These are phyloP conservation scores for Zygoascus hellenicus DNA, from an alignment of 1,139 yeast genomes.

Conservation along the genomic window DNA sequence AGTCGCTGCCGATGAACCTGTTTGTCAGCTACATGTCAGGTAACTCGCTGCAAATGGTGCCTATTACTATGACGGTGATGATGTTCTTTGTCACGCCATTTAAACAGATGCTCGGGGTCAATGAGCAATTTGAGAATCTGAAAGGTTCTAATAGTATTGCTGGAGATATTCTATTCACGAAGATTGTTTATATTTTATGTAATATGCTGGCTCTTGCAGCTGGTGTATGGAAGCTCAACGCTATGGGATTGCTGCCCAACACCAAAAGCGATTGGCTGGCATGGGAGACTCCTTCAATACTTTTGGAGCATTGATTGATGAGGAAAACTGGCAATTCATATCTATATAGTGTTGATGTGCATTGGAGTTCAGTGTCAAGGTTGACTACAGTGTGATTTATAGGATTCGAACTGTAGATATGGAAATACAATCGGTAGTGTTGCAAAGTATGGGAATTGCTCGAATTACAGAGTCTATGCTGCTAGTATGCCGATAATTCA, in stretches of 20 bases:
- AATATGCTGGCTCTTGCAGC: constrained; percentile 62
- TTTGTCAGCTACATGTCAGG: constrained; percentile 95
- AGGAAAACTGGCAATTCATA: too few species aligned
- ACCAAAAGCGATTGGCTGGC: constrained; percentile 87
- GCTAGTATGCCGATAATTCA: too few species aligned
- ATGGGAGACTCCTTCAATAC: constrained; percentile 56
- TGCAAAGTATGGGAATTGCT: too few species aligned
- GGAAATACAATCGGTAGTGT: too few species aligned
- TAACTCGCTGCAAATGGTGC: constrained; percentile 79
- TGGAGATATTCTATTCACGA: constrained; percentile 43
- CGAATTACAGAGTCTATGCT: too few species aligned
- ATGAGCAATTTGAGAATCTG: constrained; percentile 37
- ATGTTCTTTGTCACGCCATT: constrained; percentile 66
- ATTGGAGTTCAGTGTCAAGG: too few species aligned
- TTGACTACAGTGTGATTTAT: too few species aligned
- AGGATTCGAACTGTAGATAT: too few species aligned
- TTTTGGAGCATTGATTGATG: constrained; percentile 1
- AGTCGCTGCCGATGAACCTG: constrained; percentile 79
- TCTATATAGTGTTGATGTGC: too few species aligned
- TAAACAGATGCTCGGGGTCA: constrained; percentile 59
- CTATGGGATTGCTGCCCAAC: constrained; percentile 89
- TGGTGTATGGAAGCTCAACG: constrained; percentile 78
- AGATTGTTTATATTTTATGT: constrained; percentile 48
- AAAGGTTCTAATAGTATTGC: constrained; percentile 29
- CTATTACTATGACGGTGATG: constrained; percentile 87